phyloP scores from a whole-genome alignment of 2,329 filamentous ascomycete species.

The Sarocladiaceae sp. region DNA sequence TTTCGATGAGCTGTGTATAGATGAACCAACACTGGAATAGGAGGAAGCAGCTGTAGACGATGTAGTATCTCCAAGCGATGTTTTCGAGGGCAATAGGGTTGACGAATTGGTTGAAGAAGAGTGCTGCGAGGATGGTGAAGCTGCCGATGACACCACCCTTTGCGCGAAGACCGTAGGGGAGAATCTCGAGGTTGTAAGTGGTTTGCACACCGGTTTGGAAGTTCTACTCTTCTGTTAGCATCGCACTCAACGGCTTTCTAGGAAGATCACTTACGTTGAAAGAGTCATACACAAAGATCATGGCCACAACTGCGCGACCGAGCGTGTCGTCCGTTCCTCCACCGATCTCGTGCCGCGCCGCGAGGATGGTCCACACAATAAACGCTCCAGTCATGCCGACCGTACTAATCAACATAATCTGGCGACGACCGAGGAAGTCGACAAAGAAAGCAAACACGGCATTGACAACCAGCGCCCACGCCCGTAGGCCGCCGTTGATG shows the following conservation, averaged over 20 bases:
- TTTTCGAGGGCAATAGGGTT: constrained; percentile 37
- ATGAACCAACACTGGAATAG: constrained; percentile 43
- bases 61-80: constrained; percentile 39
- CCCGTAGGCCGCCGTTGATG: constrained; percentile 22
- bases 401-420: constrained; percentile 31
- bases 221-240: background rate
- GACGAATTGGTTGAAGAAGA: constrained; percentile 34
- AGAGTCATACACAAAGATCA: constrained; percentile 20
- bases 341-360: constrained; percentile 27
- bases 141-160: constrained; percentile 24
- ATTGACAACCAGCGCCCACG: constrained; percentile 33
- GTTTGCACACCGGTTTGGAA: constrained; percentile 26
- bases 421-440: constrained; percentile 35
- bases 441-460: constrained; percentile 30
- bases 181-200: constrained; percentile 41
- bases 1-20: constrained; percentile 42
- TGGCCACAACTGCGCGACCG: constrained; percentile 42
- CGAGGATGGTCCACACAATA: constrained; percentile 35
- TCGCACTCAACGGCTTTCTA: constrained; percentile 1
- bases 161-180: constrained; percentile 25
- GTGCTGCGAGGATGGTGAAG: constrained; percentile 21
- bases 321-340: constrained; percentile 19
- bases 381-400: constrained; percentile 31
- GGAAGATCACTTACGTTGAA: constrained; percentile 31
- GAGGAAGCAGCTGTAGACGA: constrained; percentile 38